Evolutionary conservation across 2,329 filamentous ascomycete species (phyloP), one percentile per base, ranked within the genome.

Genomic region (Sporothrix variecibatus): DNA sequence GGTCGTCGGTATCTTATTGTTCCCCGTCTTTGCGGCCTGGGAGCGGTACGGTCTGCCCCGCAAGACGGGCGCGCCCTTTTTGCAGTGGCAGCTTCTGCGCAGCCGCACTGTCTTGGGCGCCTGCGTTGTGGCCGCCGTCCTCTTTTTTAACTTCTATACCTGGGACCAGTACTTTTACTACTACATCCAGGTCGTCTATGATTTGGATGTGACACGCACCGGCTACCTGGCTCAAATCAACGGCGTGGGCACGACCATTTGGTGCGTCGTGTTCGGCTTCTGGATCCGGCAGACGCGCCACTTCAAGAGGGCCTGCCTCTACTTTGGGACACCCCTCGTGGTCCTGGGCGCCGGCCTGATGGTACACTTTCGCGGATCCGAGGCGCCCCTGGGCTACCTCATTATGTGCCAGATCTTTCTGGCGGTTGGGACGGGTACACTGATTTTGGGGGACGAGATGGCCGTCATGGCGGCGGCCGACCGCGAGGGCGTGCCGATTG

Each of bases 391-490:
- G 12, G 82, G 86, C 17, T 87, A 86, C 79, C 84, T 90, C 6
- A 81, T 91, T 77, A 87, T 88, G 80, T 89, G 87, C 65, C 88
- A 91, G 79, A 86, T 91, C 69, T 84, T 90, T 64, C 73, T 76
- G n/a, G 75, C 88, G 6, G 84, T 89, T 51, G 87, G 87, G 15
- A 88, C 88, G 7, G 88, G 88, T 31, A 83, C 87, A 8, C 82
- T 89, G 9, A 87, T 90, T 74, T 88, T 91, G 69, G 85, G 84
- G 64, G 85, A 88, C 73, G 87, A 91, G 77, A 84, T 91, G 72
- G 87, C 87, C 9, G 86, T 89, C 70, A 88, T 91, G 82, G 88
- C 89, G 0, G 88, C 87, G 0, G 86, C 85, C 2, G 84, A 84
- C n/a, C 88, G 90, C 76, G 84, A 88, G 76, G 84, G 89, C 76